Percentiles rank a stretch among this genome's conserved stretches.
phyloP scores from a whole-genome alignment of 495 filamentous ascomycete species.

The Haplographium delicatum region DNA sequence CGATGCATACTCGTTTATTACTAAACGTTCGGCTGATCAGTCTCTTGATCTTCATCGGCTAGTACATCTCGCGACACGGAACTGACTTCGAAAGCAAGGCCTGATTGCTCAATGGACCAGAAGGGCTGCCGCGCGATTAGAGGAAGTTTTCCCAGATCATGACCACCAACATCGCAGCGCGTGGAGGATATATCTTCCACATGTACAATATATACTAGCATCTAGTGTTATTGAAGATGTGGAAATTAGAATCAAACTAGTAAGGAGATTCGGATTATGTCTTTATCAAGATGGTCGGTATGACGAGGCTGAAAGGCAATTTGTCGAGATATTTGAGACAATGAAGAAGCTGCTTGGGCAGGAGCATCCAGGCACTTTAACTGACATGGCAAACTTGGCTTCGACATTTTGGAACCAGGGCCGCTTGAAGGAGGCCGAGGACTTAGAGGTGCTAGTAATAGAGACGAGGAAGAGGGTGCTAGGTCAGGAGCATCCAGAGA shows the following conservation, averaged over 20 bases:
- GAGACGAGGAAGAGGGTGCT: constrained; percentile 18
- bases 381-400: neutral
- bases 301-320: constrained; percentile 6
- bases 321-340: neutral
- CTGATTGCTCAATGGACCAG: constrained; percentile 8
- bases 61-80: constrained; percentile 12
- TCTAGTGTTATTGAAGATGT: constrained; percentile 9
- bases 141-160: constrained; percentile 11
- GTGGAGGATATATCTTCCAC: constrained; percentile 11
- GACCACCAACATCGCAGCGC: constrained; percentile 9
- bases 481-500: constrained; percentile 22
- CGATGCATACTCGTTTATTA: no score
- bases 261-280: constrained; percentile 9
- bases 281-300: constrained; percentile 1
- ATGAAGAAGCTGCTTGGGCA: neutral
- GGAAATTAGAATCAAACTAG: constrained; percentile 3
- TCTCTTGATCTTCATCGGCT: constrained; percentile 18
- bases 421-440: constrained; percentile 16
- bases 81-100: constrained; percentile 11
- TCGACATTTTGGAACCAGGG: constrained; percentile 8
- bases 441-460: constrained; percentile 16
- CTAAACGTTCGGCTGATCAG: no score
- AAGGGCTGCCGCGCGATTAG: constrained; percentile 6
- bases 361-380: neutral
- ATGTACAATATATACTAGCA: constrained; percentile 8